Conservation (phyloP, 495 filamentous ascomycete species). For the Acidomyces sp. region DNA sequence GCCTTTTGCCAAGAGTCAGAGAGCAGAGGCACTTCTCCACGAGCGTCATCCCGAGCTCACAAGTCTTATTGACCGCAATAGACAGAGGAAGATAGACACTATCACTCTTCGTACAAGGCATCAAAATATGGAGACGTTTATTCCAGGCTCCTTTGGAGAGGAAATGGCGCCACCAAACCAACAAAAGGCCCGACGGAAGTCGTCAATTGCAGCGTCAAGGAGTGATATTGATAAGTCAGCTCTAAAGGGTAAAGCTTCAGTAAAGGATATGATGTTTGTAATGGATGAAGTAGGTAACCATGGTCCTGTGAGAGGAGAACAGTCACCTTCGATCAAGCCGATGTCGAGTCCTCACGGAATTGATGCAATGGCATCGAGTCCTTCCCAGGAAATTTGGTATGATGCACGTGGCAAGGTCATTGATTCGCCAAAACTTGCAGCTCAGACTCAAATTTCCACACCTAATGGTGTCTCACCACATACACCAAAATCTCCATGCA, state of each 20-base stretch:
- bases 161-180: constrained; percentile 3
- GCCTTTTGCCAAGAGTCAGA: constrained; percentile 61
- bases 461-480: constrained; percentile 8
- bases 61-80: constrained; percentile 40
- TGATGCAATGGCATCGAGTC: constrained; percentile 15
- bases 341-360: constrained; percentile 1
- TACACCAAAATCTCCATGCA: constrained; percentile 5
- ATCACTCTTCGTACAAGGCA: constrained; percentile 43
- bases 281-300: constrained; percentile 67
- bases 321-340: constrained; percentile 11
- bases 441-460: constrained; percentile 7
- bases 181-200: constrained; percentile 10
- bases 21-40: constrained; percentile 53
- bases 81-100: constrained; percentile 43
- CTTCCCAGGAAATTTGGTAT: constrained; percentile 21
- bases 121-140: constrained; percentile 8
- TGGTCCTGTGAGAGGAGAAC: constrained; percentile 1
- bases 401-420: constrained; percentile 28
- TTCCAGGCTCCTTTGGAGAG: constrained; percentile 30
- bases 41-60: constrained; percentile 56
- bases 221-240: constrained; percentile 35
- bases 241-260: constrained; percentile 51
- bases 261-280: constrained; percentile 75
- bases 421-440: constrained; percentile 14
- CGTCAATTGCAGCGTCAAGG: constrained; percentile 1